phyloP scores from a whole-genome alignment of 192 early-diverging fungal genomes.

The Backusella morwellensis region DNA sequence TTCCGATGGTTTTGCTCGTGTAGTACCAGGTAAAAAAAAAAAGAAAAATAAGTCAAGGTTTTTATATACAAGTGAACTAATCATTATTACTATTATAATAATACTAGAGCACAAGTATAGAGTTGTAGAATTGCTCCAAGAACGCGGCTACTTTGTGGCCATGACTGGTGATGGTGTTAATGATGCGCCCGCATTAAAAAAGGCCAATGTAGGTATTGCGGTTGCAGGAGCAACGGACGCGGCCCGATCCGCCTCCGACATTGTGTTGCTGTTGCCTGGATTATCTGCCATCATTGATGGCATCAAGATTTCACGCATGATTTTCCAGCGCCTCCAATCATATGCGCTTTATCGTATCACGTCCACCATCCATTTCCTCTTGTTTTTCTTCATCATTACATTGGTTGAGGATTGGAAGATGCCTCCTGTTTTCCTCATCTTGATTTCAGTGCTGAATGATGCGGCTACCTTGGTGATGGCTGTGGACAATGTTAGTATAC shows the following conservation, averaged over 20 bases:
- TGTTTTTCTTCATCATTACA: constrained; percentile 78
- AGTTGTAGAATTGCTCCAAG: constrained; percentile 59
- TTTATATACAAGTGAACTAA: constrained; percentile 29
- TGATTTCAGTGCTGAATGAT: constrained; percentile 72
- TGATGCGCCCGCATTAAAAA: constrained; percentile 65
- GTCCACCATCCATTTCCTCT: constrained; percentile 74
- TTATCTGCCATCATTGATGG: constrained; percentile 76
- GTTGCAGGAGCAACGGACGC: constrained; percentile 68
- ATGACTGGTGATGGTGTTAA: constrained; percentile 75
- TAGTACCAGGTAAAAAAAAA: constrained; percentile 54
- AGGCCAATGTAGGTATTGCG: constrained; percentile 69
- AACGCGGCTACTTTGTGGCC: constrained; percentile 64
- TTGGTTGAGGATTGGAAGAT: constrained; percentile 61
- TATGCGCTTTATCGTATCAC: constrained; percentile 73
- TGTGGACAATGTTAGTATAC: constrained; percentile 70
- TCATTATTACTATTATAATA: not conserved
- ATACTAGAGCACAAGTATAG: constrained; percentile 59
- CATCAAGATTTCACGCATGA: constrained; percentile 64
- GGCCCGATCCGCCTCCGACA: constrained; percentile 69
- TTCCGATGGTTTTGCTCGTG: constrained; percentile 76
- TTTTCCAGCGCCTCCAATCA: constrained; percentile 71
- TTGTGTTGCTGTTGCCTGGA: constrained; percentile 65
- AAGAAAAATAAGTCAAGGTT: not conserved
- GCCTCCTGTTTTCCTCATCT: constrained; percentile 58
- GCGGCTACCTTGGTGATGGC: constrained; percentile 70